phyloP scores from a whole-genome alignment of 2,329 filamentous ascomycete genomes.

The Diaporthe longicolla region DNA sequence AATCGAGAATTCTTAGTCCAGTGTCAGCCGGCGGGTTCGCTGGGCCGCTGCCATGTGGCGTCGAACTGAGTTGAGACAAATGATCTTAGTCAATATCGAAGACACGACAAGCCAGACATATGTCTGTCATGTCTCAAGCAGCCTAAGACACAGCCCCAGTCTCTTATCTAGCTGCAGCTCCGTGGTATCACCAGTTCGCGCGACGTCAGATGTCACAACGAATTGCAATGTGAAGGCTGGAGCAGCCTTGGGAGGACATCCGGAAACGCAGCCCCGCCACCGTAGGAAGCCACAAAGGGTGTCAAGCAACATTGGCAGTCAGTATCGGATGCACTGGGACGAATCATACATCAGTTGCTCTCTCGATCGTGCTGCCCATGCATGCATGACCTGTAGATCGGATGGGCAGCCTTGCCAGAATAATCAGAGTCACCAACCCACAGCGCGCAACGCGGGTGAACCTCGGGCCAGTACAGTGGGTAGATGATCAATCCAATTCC shows the following conservation, averaged over 20 bases:
- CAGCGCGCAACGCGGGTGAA: slow-evolving; percentile 21
- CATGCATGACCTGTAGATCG: slow-evolving; percentile 37
- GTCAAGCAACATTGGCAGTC: slow-evolving; percentile 19
- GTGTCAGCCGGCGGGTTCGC: background rate
- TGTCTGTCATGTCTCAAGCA: slow-evolving; percentile 35
- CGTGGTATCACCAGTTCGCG: slow-evolving; percentile 10
- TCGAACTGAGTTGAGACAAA: slow-evolving; percentile 32
- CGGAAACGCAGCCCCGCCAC: background rate
- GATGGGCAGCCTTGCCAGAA: slow-evolving; percentile 28
- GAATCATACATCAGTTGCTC: slow-evolving; percentile 23
- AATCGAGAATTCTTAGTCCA: background rate
- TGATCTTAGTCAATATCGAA: slow-evolving; percentile 41
- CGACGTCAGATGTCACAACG: background rate
- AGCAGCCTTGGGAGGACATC: background rate
- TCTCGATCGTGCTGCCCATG: slow-evolving; percentile 17
- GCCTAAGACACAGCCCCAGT: background rate
- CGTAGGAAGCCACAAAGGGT: slow-evolving; percentile 5
- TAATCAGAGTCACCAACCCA: background rate
- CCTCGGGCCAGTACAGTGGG: slow-evolving; percentile 11
- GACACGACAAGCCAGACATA: slow-evolving; percentile 36
- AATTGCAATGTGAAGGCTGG: background rate
- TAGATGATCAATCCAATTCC: slow-evolving; percentile 22
- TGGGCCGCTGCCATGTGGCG: slow-evolving; percentile 25
- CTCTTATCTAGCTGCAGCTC: slow-evolving; percentile 13
- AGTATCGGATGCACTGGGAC: slow-evolving; percentile 15